phyloP scores from a whole-genome alignment of 257 asterid genomes.

The Solanum pennellii region DNA sequence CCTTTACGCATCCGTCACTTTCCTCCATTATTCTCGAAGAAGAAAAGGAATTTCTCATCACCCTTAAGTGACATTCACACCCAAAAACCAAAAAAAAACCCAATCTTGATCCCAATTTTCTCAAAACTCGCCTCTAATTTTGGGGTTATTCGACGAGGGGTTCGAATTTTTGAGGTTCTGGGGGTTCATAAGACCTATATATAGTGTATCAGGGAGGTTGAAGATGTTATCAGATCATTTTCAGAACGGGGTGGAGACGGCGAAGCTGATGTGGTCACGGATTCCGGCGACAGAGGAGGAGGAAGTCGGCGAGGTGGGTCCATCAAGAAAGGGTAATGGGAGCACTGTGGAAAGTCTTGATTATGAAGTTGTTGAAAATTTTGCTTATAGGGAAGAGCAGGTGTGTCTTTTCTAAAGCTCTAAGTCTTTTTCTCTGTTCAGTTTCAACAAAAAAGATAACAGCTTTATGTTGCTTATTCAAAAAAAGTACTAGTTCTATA shows the following conservation, averaged over 20 bases:
- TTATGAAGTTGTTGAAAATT: constrained; percentile 87
- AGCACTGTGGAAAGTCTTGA: constrained; percentile 78
- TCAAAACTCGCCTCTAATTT: not conserved
- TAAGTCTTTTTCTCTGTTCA: not conserved
- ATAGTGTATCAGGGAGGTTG: not conserved
- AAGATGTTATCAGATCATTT: constrained; percentile 50
- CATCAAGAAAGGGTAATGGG: constrained; percentile 24
- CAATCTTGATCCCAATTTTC: not conserved
- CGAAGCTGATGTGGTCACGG: constrained; percentile 82
- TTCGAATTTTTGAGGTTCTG: not conserved
- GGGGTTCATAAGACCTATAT: not conserved
- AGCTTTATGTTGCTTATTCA: not conserved
- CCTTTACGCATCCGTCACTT: not conserved
- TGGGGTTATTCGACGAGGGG: not conserved
- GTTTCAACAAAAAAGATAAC: not conserved
- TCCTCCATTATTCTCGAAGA: not conserved
- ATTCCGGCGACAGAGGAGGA: constrained; percentile 71
- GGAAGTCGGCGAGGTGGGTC: constrained; percentile 20
- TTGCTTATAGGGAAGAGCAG: constrained; percentile 83
- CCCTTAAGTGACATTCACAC: not conserved
- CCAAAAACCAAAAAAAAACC: not conserved
- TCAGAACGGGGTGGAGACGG: constrained; percentile 80
- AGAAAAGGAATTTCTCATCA: not conserved
- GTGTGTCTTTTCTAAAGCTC: constrained; percentile 13
- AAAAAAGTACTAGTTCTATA: not conserved